These are phyloP conservation scores for Apiotrichum sp. DNA, from an alignment of 1,284 basidiomycete species.

Conservation along the genomic window DNA sequence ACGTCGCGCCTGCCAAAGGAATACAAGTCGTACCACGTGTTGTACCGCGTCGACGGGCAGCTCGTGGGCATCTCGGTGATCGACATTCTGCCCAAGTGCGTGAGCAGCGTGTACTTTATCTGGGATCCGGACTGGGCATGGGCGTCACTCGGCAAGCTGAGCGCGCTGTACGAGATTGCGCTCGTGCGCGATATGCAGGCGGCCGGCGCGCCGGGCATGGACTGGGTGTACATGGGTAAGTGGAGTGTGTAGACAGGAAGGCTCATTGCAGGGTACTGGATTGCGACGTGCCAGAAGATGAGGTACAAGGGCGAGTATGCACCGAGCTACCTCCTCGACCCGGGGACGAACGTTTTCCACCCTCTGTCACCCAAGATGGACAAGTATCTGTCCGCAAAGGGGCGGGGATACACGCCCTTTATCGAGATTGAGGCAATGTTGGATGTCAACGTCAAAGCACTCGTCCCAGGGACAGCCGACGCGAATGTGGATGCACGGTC, in stretches of 20 bases:
- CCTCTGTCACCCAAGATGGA: slow-evolving; percentile 62
- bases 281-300: slow-evolving; percentile 92
- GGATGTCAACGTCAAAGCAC: not conserved
- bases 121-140: slow-evolving; percentile 73
- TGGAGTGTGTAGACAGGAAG: not conserved
- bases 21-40: slow-evolving; percentile 79
- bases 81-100: slow-evolving; percentile 82
- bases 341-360: slow-evolving; percentile 71
- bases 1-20: slow-evolving; percentile 57
- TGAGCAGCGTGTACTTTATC: slow-evolving; percentile 95
- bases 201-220: slow-evolving; percentile 60
- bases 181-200: slow-evolving; percentile 65
- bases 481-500: not conserved
- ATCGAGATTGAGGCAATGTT: slow-evolving; percentile 12
- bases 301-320: slow-evolving; percentile 88
- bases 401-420: slow-evolving; percentile 43
- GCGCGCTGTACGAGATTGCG: slow-evolving; percentile 70
- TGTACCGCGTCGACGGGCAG: slow-evolving; percentile 72
- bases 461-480: not conserved
- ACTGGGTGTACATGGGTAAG: slow-evolving; percentile 77
- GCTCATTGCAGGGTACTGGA: slow-evolving; percentile 67
- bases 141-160: slow-evolving; percentile 73
- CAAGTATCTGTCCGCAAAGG: slow-evolving; percentile 56
- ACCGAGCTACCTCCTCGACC: slow-evolving; percentile 84
- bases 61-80: slow-evolving; percentile 83